A percentile compares a stretch with the other conserved stretches of the same genome.
Conservation (phyloP, 2,329 filamentous ascomycete genomes). For the Alternaria triticimaculans region DNA sequence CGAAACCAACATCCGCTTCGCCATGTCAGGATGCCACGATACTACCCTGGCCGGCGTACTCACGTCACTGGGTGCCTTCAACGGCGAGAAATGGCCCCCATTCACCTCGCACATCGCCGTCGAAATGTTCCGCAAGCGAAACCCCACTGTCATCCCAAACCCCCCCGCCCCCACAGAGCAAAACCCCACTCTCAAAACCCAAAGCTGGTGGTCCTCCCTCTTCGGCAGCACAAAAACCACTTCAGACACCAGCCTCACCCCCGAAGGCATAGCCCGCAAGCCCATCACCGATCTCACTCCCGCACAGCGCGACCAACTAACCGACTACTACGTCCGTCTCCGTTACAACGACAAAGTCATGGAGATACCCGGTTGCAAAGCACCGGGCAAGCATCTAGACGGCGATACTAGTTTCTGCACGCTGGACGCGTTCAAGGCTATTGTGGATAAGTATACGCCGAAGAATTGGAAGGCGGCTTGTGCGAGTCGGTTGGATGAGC, state of each 20-base stretch:
- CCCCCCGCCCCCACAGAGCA: background rate
- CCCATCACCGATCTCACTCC: conserved; percentile 62
- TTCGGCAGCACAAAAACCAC: conserved; percentile 37
- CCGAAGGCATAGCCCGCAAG: conserved; percentile 65
- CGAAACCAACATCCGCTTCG: conserved; percentile 70
- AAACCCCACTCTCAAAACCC: conserved; percentile 16
- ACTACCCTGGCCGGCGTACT: conserved; percentile 86
- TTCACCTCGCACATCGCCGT: conserved; percentile 92
- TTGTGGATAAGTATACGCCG: conserved; percentile 90
- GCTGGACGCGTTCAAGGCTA: conserved; percentile 87
- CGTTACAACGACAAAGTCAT: conserved; percentile 90
- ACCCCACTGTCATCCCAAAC: background rate
- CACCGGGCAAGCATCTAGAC: conserved; percentile 79
- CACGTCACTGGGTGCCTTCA: conserved; percentile 78
- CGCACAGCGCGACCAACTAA: conserved; percentile 65
- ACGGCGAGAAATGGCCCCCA: conserved; percentile 80
- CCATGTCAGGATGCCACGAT: conserved; percentile 87
- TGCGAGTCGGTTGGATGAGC: conserved; percentile 61
- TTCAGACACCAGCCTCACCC: conserved; percentile 1
- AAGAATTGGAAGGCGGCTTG: conserved; percentile 75
- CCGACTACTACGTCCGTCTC: conserved; percentile 85
- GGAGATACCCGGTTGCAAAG: conserved; percentile 79
- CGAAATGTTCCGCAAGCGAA: conserved; percentile 76
- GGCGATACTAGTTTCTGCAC: conserved; percentile 92
- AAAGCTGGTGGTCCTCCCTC: conserved; percentile 48